phyloP scores from a whole-genome alignment of 495 filamentous ascomycete genomes.

The Saxophila tyrrhenica region DNA sequence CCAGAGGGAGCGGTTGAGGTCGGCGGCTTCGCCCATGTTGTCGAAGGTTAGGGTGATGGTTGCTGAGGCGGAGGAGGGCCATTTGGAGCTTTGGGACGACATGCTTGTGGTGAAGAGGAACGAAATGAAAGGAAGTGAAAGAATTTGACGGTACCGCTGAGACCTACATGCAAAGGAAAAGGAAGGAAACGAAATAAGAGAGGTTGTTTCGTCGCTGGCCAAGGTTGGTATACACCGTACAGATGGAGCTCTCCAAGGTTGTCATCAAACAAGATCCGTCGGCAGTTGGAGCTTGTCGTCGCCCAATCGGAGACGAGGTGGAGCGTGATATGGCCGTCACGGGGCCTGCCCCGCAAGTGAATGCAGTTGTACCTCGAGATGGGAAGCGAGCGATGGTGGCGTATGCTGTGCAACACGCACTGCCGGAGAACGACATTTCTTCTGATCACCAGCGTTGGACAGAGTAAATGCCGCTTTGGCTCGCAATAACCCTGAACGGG shows the following conservation, averaged over 20 bases:
- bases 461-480: no score
- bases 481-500: no score
- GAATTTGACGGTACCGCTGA: background rate
- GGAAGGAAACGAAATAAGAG: no score
- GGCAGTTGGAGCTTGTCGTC: background rate
- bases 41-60: constrained; percentile 18
- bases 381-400: background rate
- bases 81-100: background rate
- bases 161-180: background rate
- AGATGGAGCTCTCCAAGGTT: no score
- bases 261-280: background rate
- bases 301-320: background rate
- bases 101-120: background rate
- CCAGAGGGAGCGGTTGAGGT: constrained; percentile 16
- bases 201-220: no score
- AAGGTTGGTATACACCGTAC: no score
- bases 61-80: constrained; percentile 16
- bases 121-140: background rate
- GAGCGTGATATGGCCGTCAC: no score
- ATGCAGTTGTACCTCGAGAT: background rate
- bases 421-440: background rate
- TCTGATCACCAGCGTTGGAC: no score
- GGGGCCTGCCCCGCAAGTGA: background rate
- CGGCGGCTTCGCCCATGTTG: constrained; percentile 24
- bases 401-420: background rate